A percentile compares a stretch with the other conserved stretches of the same genome.
Conservation (phyloP, 495 filamentous ascomycete genomes). For the Lineolata rhizophorae region DNA sequence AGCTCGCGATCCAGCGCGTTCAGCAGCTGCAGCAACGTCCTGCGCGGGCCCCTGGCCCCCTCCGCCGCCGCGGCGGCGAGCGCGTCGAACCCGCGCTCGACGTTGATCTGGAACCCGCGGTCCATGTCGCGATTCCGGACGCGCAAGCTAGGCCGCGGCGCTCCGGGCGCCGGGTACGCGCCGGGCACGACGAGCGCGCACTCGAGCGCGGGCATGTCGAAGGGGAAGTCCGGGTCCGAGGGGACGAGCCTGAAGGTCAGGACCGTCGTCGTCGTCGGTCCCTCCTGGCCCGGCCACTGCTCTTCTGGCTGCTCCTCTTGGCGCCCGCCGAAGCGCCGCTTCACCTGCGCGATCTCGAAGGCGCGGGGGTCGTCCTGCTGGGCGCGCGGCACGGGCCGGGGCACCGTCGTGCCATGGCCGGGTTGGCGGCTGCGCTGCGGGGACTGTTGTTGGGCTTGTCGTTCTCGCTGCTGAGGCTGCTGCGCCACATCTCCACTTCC, state of each 20-base stretch:
- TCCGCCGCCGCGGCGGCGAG: conserved; percentile 36
- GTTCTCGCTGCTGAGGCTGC: too few species aligned
- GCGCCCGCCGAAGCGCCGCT: conserved; percentile 43
- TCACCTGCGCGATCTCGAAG: conserved; percentile 59
- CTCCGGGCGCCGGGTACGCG: conserved; percentile 28
- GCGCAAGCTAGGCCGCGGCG: conserved; percentile 27
- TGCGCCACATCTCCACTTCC: too few species aligned
- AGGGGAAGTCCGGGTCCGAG: conserved; percentile 79
- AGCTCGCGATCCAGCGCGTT: conserved; percentile 56
- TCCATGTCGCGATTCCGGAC: conserved; percentile 62
- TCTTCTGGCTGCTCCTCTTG: conserved; percentile 29
- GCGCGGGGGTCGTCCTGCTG: conserved; percentile 46
- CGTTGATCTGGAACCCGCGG: conserved; percentile 58
- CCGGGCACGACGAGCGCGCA: conserved; percentile 49
- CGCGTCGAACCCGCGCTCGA: conserved; percentile 55
- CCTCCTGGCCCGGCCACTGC: too few species aligned
- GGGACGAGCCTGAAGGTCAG: conserved; percentile 44
- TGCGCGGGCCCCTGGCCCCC: too few species aligned
- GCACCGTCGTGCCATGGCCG: too few species aligned
- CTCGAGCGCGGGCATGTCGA: conserved; percentile 47
- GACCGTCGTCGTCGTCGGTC: conserved; percentile 21
- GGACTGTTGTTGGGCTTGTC: too few species aligned
- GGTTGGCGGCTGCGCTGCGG: too few species aligned
- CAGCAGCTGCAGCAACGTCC: conserved; percentile 43
- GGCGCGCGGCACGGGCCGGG: conserved; percentile 40